These are phyloP conservation scores for Dactylellina haptotyla DNA, from an alignment of 2,329 filamentous ascomycete genomes.

Conservation along the genomic window DNA sequence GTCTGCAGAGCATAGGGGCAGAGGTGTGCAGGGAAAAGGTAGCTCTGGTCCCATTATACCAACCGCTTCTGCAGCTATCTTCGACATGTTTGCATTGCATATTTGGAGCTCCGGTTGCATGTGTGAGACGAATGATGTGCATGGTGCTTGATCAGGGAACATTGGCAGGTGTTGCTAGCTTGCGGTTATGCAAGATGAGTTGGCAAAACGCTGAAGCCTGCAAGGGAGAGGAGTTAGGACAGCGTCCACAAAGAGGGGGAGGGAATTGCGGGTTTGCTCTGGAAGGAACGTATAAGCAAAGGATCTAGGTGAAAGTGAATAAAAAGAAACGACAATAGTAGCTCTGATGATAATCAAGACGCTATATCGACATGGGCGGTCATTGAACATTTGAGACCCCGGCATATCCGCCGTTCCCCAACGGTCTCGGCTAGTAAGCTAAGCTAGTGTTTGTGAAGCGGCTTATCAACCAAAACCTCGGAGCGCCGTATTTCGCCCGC, in stretches of 20 bases:
- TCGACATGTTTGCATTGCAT: constrained; percentile 23
- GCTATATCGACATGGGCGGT: too few relatives aligned
- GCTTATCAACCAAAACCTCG: not conserved
- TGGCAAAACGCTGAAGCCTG: constrained; percentile 48
- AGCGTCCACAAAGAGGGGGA: constrained; percentile 10
- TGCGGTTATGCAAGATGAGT: constrained; percentile 55
- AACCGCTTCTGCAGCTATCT: not conserved
- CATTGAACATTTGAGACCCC: too few relatives aligned
- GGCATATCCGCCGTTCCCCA: constrained; percentile 37
- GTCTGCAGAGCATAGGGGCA: not conserved
- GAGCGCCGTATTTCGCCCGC: too few relatives aligned
- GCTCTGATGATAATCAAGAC: not conserved
- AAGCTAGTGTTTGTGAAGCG: not conserved
- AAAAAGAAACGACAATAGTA: not conserved
- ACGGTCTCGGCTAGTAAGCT: constrained; percentile 17
- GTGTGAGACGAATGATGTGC: constrained; percentile 54
- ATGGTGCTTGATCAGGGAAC: constrained; percentile 52
- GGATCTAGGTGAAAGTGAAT: constrained; percentile 14
- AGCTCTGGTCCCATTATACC: not conserved
- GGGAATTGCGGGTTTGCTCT: constrained; percentile 4
- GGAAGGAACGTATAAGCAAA: constrained; percentile 34
- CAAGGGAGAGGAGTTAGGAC: constrained; percentile 28
- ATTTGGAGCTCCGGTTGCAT: constrained; percentile 34
- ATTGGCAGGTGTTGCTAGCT: constrained; percentile 30
- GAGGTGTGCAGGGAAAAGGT: not conserved